Evolutionary conservation across 1,139 yeast species (phyloP).

Genomic region (Suhomyces ambrosiae): DNA sequence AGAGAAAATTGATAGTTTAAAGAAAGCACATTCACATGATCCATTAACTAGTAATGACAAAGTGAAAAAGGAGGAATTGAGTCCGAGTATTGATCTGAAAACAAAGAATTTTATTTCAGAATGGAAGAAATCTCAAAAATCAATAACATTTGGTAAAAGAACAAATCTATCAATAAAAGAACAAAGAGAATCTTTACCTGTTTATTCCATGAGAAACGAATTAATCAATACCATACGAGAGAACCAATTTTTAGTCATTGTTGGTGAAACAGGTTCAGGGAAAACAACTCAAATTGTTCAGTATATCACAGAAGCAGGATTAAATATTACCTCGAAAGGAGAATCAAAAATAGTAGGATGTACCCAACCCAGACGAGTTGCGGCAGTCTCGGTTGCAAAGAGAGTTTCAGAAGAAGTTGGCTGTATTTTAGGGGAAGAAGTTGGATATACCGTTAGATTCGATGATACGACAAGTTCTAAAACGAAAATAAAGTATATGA

Average conservation of each 20-base stretch:
- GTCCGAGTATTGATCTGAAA: slow-evolving; percentile 9
- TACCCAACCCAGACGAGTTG: slow-evolving; percentile 76
- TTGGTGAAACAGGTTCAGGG: slow-evolving; percentile 49
- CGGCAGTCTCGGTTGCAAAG: slow-evolving; percentile 69
- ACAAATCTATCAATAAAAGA: slow-evolving; percentile 57
- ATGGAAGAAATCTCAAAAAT: slow-evolving; percentile 54
- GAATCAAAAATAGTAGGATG: slow-evolving; percentile 57
- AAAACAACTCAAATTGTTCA: slow-evolving; percentile 36
- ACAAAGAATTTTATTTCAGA: slow-evolving; percentile 33
- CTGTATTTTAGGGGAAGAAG: slow-evolving; percentile 59
- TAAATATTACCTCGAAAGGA: slow-evolving; percentile 25
- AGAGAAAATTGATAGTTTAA: slow-evolving; percentile 28
- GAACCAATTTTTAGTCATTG: slow-evolving; percentile 48
- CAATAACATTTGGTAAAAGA: slow-evolving; percentile 55
- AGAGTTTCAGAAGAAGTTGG: slow-evolving; percentile 70
- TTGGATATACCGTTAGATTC: slow-evolving; percentile 68
- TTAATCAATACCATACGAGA: slow-evolving; percentile 57
- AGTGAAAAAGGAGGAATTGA: slow-evolving; percentile 10
- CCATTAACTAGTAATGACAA: slow-evolving; percentile 33
- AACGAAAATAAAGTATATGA: slow-evolving; percentile 73
- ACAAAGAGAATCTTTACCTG: slow-evolving; percentile 75
- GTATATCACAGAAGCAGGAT: slow-evolving; percentile 42
- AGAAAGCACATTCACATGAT: slow-evolving; percentile 37
- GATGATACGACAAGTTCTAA: slow-evolving; percentile 57
- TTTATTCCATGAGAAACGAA: slow-evolving; percentile 60